These are phyloP conservation scores for Collariella sp. DNA, from an alignment of 495 filamentous ascomycete species.

Conservation along the genomic window DNA sequence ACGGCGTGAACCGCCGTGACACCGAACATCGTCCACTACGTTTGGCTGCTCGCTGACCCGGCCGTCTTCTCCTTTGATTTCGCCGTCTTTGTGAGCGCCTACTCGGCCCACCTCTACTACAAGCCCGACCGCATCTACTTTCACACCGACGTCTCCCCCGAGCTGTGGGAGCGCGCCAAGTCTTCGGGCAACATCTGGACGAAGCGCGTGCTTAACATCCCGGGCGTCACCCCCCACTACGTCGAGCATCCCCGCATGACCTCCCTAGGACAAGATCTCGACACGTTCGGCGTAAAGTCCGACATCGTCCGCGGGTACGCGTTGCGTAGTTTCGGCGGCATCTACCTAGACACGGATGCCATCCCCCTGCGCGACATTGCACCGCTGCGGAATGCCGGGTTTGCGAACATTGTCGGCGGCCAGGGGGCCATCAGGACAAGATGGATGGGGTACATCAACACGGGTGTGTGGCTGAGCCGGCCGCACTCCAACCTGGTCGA, in stretches of 20 bases:
- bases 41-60: slow-evolving; percentile 21
- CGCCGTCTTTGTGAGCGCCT: slow-evolving; percentile 18
- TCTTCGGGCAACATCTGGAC: slow-evolving; percentile 14
- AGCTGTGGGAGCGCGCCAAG: slow-evolving; percentile 9
- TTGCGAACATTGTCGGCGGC: slow-evolving; percentile 17
- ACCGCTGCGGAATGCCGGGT: slow-evolving; percentile 13
- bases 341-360: slow-evolving; percentile 19
- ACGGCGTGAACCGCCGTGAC: too few relatives aligned
- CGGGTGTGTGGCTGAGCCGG: slow-evolving; percentile 15
- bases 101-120: slow-evolving; percentile 18
- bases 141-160: slow-evolving; percentile 20
- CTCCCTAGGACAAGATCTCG: slow-evolving; percentile 11
- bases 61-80: slow-evolving; percentile 14
- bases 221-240: slow-evolving; percentile 7
- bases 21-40: slow-evolving; percentile 27
- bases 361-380: slow-evolving; percentile 14
- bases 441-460: slow-evolving; percentile 16
- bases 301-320: slow-evolving; percentile 17
- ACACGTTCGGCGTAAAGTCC: slow-evolving; percentile 10
- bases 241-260: slow-evolving; percentile 10
- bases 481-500: slow-evolving; percentile 11
- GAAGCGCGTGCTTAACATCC: slow-evolving; percentile 11
- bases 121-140: slow-evolving; percentile 19
- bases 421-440: slow-evolving; percentile 4
- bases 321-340: slow-evolving; percentile 11